phyloP scores from a whole-genome alignment of 176 grass and related monocot species.

The Puccinellia tenuiflora region DNA sequence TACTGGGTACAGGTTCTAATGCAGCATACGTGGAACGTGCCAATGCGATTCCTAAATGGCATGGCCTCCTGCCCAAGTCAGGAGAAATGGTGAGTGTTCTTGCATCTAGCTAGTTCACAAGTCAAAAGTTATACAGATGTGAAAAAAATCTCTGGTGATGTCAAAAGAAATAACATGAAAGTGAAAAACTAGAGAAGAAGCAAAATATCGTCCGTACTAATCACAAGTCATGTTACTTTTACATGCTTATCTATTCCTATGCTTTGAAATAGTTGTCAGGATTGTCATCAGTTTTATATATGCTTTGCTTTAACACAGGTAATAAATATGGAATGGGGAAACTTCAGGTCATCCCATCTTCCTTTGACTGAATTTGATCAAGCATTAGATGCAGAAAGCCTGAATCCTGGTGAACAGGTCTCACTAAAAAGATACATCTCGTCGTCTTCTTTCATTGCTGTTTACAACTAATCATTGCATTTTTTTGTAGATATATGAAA shows the following conservation, averaged over 20 bases:
- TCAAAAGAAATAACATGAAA: not conserved
- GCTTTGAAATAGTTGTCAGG: no score
- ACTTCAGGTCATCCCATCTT: conserved; percentile 76
- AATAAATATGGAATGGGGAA: conserved; percentile 89
- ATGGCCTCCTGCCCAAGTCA: conserved; percentile 43
- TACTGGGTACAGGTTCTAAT: conserved; percentile 82
- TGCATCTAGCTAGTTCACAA: not conserved
- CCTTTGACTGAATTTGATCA: conserved; percentile 71
- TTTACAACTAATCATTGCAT: not conserved
- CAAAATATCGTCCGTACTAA: not conserved
- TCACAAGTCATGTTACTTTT: not conserved
- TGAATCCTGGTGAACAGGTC: conserved; percentile 88
- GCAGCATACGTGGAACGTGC: conserved; percentile 70
- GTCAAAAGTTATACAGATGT: not conserved
- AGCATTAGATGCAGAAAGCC: conserved; percentile 66
- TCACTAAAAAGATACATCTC: not conserved
- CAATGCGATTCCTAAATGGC: conserved; percentile 72
- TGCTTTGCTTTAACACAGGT: conserved; percentile 40
- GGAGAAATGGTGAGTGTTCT: conserved; percentile 54
- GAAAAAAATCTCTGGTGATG: no score
- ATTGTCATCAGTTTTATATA: not conserved
- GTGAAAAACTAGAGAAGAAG: not conserved
- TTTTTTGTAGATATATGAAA: conserved; percentile 62
- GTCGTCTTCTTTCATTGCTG: not conserved
- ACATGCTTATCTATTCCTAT: no score